These are phyloP conservation scores for Malassezia dermatis DNA, from an alignment of 1,284 basidiomycete species.

Conservation along the genomic window DNA sequence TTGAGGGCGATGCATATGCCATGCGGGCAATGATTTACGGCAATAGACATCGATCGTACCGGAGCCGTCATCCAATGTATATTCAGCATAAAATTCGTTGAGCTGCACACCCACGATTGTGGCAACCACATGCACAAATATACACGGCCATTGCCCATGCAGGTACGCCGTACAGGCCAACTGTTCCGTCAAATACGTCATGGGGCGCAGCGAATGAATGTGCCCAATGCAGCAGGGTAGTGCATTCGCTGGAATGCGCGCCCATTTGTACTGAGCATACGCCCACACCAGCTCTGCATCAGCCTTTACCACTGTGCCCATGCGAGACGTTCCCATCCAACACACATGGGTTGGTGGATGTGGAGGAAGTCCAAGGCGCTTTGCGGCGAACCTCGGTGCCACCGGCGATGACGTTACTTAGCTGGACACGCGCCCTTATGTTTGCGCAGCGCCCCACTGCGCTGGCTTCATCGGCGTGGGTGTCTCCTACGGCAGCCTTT, in stretches of 20 bases:
- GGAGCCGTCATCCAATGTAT: conserved; percentile 14
- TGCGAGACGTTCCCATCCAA: not conserved
- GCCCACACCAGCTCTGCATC: not conserved
- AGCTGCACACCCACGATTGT: conserved; percentile 1
- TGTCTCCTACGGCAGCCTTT: no score
- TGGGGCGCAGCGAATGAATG: not conserved
- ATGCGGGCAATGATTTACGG: not conserved
- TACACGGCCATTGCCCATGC: conserved; percentile 12
- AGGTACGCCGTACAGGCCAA: not conserved
- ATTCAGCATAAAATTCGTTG: not conserved
- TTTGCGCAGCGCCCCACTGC: not conserved
- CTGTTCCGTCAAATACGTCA: not conserved
- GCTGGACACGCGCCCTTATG: not conserved
- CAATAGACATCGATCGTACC: conserved; percentile 5
- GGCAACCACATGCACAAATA: conserved; percentile 8
- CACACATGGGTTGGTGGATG: not conserved
- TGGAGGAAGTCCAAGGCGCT: not conserved
- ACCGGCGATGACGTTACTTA: not conserved
- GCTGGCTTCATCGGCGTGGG: no score
- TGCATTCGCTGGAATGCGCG: not conserved
- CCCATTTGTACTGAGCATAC: conserved; percentile 6
- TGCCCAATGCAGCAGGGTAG: conserved; percentile 8
- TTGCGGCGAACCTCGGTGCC: not conserved
- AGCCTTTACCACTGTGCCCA: not conserved
- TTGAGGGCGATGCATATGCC: not conserved